Conservation (phyloP, 2,329 filamentous ascomycete species). For the Penicillium sp. region DNA sequence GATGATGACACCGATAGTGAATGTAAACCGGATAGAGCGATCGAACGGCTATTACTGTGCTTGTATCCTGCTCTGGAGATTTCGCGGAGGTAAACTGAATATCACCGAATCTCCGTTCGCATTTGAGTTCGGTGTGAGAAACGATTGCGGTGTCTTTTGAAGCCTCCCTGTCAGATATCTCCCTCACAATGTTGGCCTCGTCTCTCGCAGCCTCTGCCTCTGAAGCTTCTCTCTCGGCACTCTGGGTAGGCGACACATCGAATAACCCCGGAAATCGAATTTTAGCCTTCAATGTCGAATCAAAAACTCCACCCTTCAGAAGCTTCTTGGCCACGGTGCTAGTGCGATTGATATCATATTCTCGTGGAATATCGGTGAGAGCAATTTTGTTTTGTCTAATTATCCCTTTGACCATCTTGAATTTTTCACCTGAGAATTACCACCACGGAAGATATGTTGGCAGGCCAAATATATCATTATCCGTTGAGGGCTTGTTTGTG, state of each 20-base stretch:
- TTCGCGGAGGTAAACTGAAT: too few relatives aligned
- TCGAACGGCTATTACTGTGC: too few relatives aligned
- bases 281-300: slow-evolving; percentile 7
- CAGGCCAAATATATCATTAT: slow-evolving; percentile 6
- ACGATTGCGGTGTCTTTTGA: background rate
- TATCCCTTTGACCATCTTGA: slow-evolving; percentile 7
- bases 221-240: slow-evolving; percentile 12
- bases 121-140: too few relatives aligned
- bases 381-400: slow-evolving; percentile 2
- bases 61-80: too few relatives aligned
- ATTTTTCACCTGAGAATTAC: slow-evolving; percentile 7
- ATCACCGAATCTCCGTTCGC: too few relatives aligned
- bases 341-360: slow-evolving; percentile 11
- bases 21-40: slow-evolving; percentile 13
- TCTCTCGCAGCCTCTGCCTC: slow-evolving; percentile 8
- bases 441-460: slow-evolving; percentile 3
- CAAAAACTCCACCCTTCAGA: slow-evolving; percentile 2
- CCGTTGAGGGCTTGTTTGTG: background rate
- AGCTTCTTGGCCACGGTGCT: slow-evolving; percentile 7
- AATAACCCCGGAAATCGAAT: slow-evolving; percentile 12
- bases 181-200: slow-evolving; percentile 4
- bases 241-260: slow-evolving; percentile 9
- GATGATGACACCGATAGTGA: slow-evolving; percentile 9
- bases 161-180: slow-evolving; percentile 4
- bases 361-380: slow-evolving; percentile 2